Evolutionary conservation across 345 rosid species (phyloP).

Genomic region (Lepidium sativum): DNA sequence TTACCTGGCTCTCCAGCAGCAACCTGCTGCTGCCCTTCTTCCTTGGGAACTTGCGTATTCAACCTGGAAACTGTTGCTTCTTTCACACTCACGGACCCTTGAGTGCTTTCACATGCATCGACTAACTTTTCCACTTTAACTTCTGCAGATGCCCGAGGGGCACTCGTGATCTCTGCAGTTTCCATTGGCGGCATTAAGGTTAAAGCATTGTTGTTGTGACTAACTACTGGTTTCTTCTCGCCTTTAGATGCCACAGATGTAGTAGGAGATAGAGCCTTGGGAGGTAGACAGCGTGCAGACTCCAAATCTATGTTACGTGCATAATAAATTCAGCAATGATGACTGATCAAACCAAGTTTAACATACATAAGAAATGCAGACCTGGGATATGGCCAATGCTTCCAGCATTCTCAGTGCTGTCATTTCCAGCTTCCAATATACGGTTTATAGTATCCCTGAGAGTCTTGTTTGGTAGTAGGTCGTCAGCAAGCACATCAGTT

Average conservation of each 20-base stretch:
- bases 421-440: slow-evolving; percentile 84
- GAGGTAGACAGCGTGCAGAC: slow-evolving; percentile 64
- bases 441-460: slow-evolving; percentile 89
- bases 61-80: slow-evolving; percentile 61
- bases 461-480: slow-evolving; percentile 94
- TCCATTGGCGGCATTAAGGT: slow-evolving; percentile 29
- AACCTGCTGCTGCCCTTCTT: slow-evolving; percentile 64
- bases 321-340: slow-evolving; percentile 2
- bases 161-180: slow-evolving; percentile 39
- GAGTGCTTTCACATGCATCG: slow-evolving; percentile 66
- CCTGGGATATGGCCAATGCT: slow-evolving; percentile 86
- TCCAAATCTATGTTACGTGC: slow-evolving; percentile 48
- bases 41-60: slow-evolving; percentile 49
- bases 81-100: slow-evolving; percentile 52
- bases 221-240: slow-evolving; percentile 58
- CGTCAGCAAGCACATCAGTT: slow-evolving; percentile 77
- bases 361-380: slow-evolving; percentile 19
- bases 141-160: slow-evolving; percentile 37
- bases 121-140: slow-evolving; percentile 33
- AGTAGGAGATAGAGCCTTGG: slow-evolving; percentile 68
- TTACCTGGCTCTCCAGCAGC: slow-evolving; percentile 70
- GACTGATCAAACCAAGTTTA: background rate
- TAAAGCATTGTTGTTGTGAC: slow-evolving; percentile 34
- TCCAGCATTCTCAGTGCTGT: slow-evolving; percentile 78
- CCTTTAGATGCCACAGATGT: slow-evolving; percentile 69